These are phyloP conservation scores for Colletotrichum siamense DNA, from an alignment of 2,329 filamentous ascomycete species.

Conservation along the genomic window DNA sequence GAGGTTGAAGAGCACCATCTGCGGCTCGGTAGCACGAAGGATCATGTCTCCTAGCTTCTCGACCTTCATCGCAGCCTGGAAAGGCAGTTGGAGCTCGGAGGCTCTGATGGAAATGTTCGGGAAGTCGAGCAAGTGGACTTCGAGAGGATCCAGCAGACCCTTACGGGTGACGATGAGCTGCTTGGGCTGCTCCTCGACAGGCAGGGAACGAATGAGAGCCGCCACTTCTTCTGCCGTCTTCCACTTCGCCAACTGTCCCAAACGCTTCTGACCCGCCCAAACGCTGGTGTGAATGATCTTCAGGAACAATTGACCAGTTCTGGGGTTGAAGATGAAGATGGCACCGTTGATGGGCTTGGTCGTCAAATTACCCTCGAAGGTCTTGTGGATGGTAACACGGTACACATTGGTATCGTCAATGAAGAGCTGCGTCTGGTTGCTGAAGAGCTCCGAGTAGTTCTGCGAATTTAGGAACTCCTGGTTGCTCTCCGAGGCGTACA, in stretches of 20 bases:
- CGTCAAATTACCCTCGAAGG: slow-evolving; percentile 97
- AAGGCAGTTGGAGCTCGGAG: slow-evolving; percentile 94
- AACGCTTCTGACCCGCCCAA: slow-evolving; percentile 98
- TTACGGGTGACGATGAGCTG: slow-evolving; percentile 98
- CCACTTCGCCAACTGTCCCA: slow-evolving; percentile 98
- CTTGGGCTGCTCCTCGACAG: slow-evolving; percentile 97
- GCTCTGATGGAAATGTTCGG: slow-evolving; percentile 98
- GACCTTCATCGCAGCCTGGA: slow-evolving; percentile 99
- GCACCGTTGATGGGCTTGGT: slow-evolving; percentile 99
- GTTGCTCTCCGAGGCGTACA: slow-evolving; percentile 98
- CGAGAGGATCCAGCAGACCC: slow-evolving; percentile 93
- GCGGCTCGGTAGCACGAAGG: slow-evolving; percentile 94
- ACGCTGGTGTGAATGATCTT: slow-evolving; percentile 99
- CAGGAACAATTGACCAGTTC: slow-evolving; percentile 94
- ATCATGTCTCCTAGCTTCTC: slow-evolving; percentile 99
- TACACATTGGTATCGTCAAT: slow-evolving; percentile 99
- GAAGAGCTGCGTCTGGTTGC: slow-evolving; percentile 98
- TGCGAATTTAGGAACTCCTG: slow-evolving; percentile 99
- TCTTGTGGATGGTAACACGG: slow-evolving; percentile 99
- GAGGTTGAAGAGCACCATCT: slow-evolving; percentile 99
- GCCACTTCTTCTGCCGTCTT: slow-evolving; percentile 99
- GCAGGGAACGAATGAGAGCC: slow-evolving; percentile 91
- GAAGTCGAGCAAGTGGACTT: slow-evolving; percentile 97
- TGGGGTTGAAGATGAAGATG: slow-evolving; percentile 99
- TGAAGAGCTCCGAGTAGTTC: slow-evolving; percentile 99